Conservation (phyloP, 2,329 filamentous ascomycete genomes). For the Chrysoporthe deuterocubensis region DNA sequence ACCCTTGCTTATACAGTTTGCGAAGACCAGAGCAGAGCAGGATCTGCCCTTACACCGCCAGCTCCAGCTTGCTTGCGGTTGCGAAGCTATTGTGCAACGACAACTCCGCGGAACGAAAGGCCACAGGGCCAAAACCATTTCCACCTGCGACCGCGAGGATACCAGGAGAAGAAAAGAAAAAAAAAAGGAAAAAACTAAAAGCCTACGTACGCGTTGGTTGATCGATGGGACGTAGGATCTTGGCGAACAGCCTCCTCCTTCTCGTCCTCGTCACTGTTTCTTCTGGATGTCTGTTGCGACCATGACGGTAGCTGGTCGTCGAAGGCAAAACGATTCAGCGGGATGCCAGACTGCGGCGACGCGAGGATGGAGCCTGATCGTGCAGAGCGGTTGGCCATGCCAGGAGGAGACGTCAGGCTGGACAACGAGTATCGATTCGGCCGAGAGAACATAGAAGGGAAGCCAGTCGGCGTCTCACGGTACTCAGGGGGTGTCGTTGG, state of each 20-base stretch:
- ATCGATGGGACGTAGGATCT: slow-evolving; percentile 72
- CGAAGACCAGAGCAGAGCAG: neutral
- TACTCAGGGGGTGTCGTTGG: slow-evolving; percentile 96
- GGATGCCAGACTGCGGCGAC: slow-evolving; percentile 71
- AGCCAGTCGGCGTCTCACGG: slow-evolving; percentile 71
- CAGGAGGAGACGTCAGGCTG: slow-evolving; percentile 81
- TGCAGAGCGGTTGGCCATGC: slow-evolving; percentile 72
- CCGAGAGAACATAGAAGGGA: slow-evolving; percentile 79
- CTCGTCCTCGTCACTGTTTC: slow-evolving; percentile 90
- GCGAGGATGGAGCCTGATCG: slow-evolving; percentile 80
- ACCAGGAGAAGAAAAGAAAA: neutral
- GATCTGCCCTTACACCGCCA: neutral
- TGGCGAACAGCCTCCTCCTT: slow-evolving; percentile 76
- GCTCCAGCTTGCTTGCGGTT: neutral
- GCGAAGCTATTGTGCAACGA: neutral
- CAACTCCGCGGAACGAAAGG: neutral
- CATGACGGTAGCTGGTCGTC: slow-evolving; percentile 75
- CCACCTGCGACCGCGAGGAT: neutral
- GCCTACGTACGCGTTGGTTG: slow-evolving; percentile 76
- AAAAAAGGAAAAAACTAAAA: slow-evolving; percentile 20
- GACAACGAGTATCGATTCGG: slow-evolving; percentile 89
- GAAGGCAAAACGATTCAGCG: slow-evolving; percentile 60
- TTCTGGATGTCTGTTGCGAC: slow-evolving; percentile 83
- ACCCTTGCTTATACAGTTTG: neutral
- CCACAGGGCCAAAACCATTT: neutral